Percentiles rank a stretch among this genome's conserved stretches.
Conservation (phyloP, 306 rosid species). For the Vicia villosa region DNA sequence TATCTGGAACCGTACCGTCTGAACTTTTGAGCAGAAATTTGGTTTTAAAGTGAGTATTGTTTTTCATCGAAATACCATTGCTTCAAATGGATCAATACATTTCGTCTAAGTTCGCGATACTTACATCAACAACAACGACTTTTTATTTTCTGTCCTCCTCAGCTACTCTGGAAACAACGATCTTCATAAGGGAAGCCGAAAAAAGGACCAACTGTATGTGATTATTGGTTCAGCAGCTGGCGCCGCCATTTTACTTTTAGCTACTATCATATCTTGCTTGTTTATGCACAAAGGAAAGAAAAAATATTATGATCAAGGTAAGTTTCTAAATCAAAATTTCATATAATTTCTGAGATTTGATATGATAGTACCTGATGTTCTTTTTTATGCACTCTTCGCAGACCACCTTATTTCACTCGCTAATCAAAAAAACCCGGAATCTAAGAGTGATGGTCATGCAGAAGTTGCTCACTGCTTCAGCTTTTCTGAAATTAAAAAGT, state of each 20-base stretch:
- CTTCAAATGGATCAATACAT: conserved; percentile 4
- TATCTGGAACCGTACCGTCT: conserved; percentile 75
- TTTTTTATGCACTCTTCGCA: conserved; percentile 42
- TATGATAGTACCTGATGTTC: conserved; percentile 32
- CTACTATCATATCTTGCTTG: conserved; percentile 62
- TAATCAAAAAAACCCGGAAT: conserved; percentile 49
- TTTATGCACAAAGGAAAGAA: conserved; percentile 59
- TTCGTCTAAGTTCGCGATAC: conserved; percentile 18
- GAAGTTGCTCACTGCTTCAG: conserved; percentile 85
- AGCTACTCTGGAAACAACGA: conserved; percentile 75
- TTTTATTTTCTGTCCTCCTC: conserved; percentile 42
- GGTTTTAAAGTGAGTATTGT: conserved; percentile 44
- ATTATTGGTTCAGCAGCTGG: conserved; percentile 80
- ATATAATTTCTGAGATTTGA: conserved; percentile 24
- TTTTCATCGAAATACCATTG: neutral
- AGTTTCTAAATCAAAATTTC: conserved; percentile 20
- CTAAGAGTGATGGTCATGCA: conserved; percentile 57
- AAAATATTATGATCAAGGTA: conserved; percentile 59
- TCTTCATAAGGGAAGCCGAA: conserved; percentile 63
- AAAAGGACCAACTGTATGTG: conserved; percentile 47
- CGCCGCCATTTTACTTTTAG: conserved; percentile 68
- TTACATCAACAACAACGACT: conserved; percentile 18
- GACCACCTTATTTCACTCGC: conserved; percentile 50
- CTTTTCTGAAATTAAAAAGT: conserved; percentile 65
- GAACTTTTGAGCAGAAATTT: conserved; percentile 60